phyloP scores from a whole-genome alignment of 2,329 filamentous ascomycete species.

The Sclerotiophoma versabilis region DNA sequence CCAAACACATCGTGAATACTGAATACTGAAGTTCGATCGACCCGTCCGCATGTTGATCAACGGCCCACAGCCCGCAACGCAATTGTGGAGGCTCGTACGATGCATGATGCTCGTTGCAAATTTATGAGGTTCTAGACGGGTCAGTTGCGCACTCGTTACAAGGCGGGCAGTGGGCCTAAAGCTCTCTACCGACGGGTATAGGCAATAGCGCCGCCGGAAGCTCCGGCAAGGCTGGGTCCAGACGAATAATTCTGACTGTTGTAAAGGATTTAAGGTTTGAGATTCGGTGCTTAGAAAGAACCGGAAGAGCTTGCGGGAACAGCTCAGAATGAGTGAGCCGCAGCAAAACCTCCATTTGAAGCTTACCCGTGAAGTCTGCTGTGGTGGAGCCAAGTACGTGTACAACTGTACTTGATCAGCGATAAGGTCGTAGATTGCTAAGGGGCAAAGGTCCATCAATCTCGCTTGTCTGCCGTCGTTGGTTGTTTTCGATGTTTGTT shows the following conservation, averaged over 20 bases:
- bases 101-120: conserved; percentile 9
- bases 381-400: conserved; percentile 1
- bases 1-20: not conserved
- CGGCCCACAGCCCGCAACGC: conserved; percentile 8
- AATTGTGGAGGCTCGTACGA: conserved; percentile 9
- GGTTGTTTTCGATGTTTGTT: not conserved
- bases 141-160: not conserved
- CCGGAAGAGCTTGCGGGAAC: not conserved
- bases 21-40: conserved; percentile 6
- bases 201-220: conserved; percentile 8
- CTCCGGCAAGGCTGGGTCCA: conserved; percentile 7
- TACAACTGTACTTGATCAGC: not conserved
- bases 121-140: conserved; percentile 13
- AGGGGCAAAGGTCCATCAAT: not conserved
- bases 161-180: conserved; percentile 7
- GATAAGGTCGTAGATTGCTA: not conserved
- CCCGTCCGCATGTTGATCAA: conserved; percentile 14
- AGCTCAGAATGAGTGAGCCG: not conserved
- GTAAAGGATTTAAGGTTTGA: not conserved
- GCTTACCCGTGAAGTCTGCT: not conserved
- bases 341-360: not conserved
- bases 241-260: conserved; percentile 1
- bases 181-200: conserved; percentile 1
- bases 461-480: conserved; percentile 2
- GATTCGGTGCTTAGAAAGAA: not conserved